These are phyloP conservation scores for Globisporangium okanoganense DNA, from an alignment of 352 stramenopile genomes.

Conservation along the genomic window DNA sequence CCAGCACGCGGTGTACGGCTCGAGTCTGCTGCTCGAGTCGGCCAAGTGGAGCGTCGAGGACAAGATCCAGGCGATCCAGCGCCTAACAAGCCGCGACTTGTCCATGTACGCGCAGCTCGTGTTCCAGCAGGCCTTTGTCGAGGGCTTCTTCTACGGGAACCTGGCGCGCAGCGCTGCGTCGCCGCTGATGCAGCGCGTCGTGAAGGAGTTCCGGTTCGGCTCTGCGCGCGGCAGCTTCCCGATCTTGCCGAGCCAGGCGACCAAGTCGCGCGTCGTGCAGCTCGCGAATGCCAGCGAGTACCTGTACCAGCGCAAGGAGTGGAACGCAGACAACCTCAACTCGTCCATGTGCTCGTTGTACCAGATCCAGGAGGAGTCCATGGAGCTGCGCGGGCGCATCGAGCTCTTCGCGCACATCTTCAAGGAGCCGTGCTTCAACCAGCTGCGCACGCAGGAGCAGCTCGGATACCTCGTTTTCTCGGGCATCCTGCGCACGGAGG, in stretches of 20 bases:
- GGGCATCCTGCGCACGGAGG: slow-evolving; percentile 34
- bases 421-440: slow-evolving; percentile 56
- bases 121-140: slow-evolving; percentile 71
- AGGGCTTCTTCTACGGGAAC: slow-evolving; percentile 76
- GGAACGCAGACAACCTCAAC: slow-evolving; percentile 59
- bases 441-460: slow-evolving; percentile 63
- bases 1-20: slow-evolving; percentile 85
- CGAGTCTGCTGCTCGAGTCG: slow-evolving; percentile 69
- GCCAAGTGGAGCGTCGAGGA: slow-evolving; percentile 82
- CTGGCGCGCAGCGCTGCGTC: slow-evolving; percentile 24
- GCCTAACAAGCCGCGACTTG: slow-evolving; percentile 52
- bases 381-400: slow-evolving; percentile 32
- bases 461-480: slow-evolving; percentile 73
- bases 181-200: slow-evolving; percentile 41
- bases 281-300: slow-evolving; percentile 50
- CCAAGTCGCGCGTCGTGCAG: slow-evolving; percentile 51
- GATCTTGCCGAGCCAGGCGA: slow-evolving; percentile 41
- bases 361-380: slow-evolving; percentile 43
- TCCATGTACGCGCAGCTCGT: slow-evolving; percentile 42
- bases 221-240: slow-evolving; percentile 26
- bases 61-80: slow-evolving; percentile 71
- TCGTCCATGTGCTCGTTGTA: slow-evolving; percentile 47
- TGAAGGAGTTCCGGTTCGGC: slow-evolving; percentile 36
- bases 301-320: slow-evolving; percentile 47
- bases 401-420: slow-evolving; percentile 60